phyloP scores from a whole-genome alignment of 2,329 filamentous ascomycete species.

The Lecanicillium sp. region DNA sequence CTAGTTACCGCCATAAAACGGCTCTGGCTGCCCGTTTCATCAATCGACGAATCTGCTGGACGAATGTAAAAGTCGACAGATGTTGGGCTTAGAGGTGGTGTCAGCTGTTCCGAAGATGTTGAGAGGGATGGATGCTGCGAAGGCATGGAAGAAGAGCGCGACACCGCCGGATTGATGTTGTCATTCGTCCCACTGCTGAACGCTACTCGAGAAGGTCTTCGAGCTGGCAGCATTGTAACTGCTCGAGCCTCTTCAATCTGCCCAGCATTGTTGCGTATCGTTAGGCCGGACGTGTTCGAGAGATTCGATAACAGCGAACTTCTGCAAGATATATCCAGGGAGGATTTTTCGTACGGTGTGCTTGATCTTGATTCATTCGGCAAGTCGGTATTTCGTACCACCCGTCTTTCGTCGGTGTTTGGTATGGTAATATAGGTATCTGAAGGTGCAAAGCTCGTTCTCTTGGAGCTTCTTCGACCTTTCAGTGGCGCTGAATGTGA shows the following conservation, averaged over 20 bases:
- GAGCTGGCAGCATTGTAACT: constrained; percentile 27
- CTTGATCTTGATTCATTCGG: constrained; percentile 15
- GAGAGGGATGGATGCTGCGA: constrained; percentile 2
- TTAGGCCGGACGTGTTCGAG: background rate
- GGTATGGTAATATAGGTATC: constrained; percentile 37
- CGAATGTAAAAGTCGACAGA: constrained; percentile 42
- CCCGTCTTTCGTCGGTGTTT: constrained; percentile 6
- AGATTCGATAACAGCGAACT: constrained; percentile 3
- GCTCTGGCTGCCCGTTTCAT: constrained; percentile 21
- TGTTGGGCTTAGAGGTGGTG: constrained; percentile 43
- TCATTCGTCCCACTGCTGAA: constrained; percentile 14
- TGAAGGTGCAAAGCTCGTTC: constrained; percentile 30
- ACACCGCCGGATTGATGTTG: constrained; percentile 1
- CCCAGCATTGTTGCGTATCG: constrained; percentile 8
- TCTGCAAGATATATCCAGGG: constrained; percentile 2
- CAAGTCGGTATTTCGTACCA: background rate
- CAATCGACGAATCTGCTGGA: constrained; percentile 28
- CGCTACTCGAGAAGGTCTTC: constrained; percentile 15
- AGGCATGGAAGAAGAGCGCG: background rate
- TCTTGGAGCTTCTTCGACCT: constrained; percentile 27
- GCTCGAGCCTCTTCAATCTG: constrained; percentile 31
- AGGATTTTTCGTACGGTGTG: constrained; percentile 17
- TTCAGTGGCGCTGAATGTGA: constrained; percentile 3
- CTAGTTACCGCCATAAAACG: constrained; percentile 51
- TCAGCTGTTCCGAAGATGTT: constrained; percentile 31